Percentiles rank a stretch among this genome's conserved stretches.
Evolutionary conservation across 2,329 filamentous ascomycete genomes (phyloP).

Genomic region (Fusarium sp.): DNA sequence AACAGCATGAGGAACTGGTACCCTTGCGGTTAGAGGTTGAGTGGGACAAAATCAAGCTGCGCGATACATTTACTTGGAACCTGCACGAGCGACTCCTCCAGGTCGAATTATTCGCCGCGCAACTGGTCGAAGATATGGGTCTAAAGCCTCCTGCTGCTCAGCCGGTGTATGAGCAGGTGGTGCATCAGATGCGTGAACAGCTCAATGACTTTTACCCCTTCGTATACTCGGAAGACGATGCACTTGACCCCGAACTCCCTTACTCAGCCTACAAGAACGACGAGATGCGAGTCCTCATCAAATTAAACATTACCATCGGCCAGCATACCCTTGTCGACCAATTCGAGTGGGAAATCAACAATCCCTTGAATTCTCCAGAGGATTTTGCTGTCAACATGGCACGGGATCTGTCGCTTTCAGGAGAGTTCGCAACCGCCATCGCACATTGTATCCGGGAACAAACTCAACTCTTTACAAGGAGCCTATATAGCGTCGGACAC

Average conservation of each 20-base stretch:
- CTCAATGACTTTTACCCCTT: slow-evolving; percentile 93
- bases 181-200: slow-evolving; percentile 83
- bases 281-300: slow-evolving; percentile 96
- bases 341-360: slow-evolving; percentile 99
- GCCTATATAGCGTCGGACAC: slow-evolving; percentile 91
- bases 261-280: slow-evolving; percentile 98
- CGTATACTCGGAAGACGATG: slow-evolving; percentile 87
- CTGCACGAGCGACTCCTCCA: slow-evolving; percentile 86
- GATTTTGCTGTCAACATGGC: slow-evolving; percentile 93
- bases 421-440: slow-evolving; percentile 97
- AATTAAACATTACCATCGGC: slow-evolving; percentile 97
- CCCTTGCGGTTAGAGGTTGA: slow-evolving; percentile 93
- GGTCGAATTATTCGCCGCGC: slow-evolving; percentile 84
- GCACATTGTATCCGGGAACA: slow-evolving; percentile 98
- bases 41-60: slow-evolving; percentile 92
- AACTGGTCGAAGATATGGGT: slow-evolving; percentile 91
- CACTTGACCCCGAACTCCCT: slow-evolving; percentile 86
- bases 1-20: slow-evolving; percentile 90
- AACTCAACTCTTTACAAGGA: slow-evolving; percentile 91
- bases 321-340: slow-evolving; percentile 94
- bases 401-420: slow-evolving; percentile 86
- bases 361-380: slow-evolving; percentile 90
- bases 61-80: slow-evolving; percentile 99
- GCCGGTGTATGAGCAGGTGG: slow-evolving; percentile 68
- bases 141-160: slow-evolving; percentile 75